Base-by-base conservation (phyloP, 768 basidiomycete genomes). In the Dentipellis fragilis region DNA sequence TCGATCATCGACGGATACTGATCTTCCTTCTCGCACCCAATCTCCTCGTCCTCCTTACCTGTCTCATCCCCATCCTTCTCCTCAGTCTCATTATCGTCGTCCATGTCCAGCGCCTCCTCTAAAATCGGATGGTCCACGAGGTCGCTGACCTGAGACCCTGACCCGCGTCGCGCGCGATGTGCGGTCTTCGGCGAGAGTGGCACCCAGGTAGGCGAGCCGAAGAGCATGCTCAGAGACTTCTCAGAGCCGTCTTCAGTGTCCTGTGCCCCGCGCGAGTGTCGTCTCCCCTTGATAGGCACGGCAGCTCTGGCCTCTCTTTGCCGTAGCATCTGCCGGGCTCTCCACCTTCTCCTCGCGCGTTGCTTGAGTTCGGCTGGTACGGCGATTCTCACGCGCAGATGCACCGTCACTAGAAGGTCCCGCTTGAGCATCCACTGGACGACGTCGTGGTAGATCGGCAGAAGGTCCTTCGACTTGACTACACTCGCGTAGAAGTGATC, bases 341-440 rank as follows among this genome's bases (percentile, higher is more conserved):
- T 56, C 57, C 65, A 62, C 42, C 59, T 57, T 48, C 56, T 67
- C 51, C 78, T 76, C n/a, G 89, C 91, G 10, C 74, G 73, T 42
- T 77, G 67, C 69, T 96, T 98, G 56, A 97, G 71, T 49, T 83
- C 80, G 4, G 77, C 73, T 0, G 89, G 84, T 0, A 89, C 93
- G 37, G 92, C 80, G 42, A 98, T 76, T 34, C 93, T 84, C 54
- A 95, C 83, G 38, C 87, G 84, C 12, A 93, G 81, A 65, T 94
- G 93, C 23, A 93, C 76, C 16, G 89, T 87, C 52, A 89, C 78
- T 16, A 97, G 73, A 59, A 98, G 75, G 64, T 92, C 92, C 40
- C 84, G 82, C 65, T 88, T 88, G 38, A 97, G 76, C 76, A 98
- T 81, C 95, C 94, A 97, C 38, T 87, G 71, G 10, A 98, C 81